Base-by-base conservation (phyloP, 306 rosid species). In the Cajanus cajan region DNA sequence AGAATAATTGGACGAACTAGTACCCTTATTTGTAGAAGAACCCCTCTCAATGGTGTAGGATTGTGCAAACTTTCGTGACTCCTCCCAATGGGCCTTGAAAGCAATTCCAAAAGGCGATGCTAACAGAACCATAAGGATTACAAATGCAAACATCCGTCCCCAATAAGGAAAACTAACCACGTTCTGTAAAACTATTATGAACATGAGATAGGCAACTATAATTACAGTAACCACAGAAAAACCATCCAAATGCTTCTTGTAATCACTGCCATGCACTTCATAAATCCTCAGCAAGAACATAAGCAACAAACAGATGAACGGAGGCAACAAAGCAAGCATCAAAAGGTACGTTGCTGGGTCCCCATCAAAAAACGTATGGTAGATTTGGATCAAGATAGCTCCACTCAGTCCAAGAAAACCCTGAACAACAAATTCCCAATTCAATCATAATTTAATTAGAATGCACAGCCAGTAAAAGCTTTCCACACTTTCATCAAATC, bases 351-450 rank as follows among this genome's bases (percentile, higher is more conserved):
- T 54, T 33, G 95, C 64, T 0, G 98, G 97, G 14, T 92, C 82
- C 13, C 89, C 92, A 41, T 84, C 76, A 68, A 83, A 89, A 63
- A 82, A 31, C 14, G 90, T 86, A 25, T 86, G 87, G 41, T 94
- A 90, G 31, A 92, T 62, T 73, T 88, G 97, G 25, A 94, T 88
- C 58, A 94, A 72, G 67, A 92, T 87, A 65, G 98, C 98, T 74
- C 97, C 97, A 81, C 98, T 92, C 9, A 94, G 87, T 70, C 98
- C 98, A 52, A 92, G 81, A 85, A 89, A 94, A 5, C 97, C 97
- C 98, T 94, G 90, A 6, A 59, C 19, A 90, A 71, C 10, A 77
- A 63, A 58, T 33, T 8, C 57, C 67, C 77, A 68, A 22, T 15
- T 14, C 6, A 55, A 14, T 14, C 9, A 31, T 31, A 59, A 59